phyloP scores from a whole-genome alignment of 1,284 basidiomycete genomes.

The Coniferiporia sulphurascens region DNA sequence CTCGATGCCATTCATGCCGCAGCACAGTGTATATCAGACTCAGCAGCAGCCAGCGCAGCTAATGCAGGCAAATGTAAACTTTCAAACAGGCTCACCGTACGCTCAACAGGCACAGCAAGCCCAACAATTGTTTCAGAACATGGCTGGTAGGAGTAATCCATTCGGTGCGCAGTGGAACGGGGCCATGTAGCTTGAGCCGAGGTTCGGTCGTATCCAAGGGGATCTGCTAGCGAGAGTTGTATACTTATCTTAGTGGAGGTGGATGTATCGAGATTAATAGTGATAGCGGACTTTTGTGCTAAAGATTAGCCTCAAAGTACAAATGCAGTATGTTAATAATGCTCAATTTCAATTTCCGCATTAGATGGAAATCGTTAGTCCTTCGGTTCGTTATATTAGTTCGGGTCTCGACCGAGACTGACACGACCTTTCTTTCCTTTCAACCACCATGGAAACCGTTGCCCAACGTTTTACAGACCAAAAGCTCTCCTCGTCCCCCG shows the following conservation, averaged over 20 bases:
- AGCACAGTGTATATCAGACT: not conserved
- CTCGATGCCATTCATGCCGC: not conserved
- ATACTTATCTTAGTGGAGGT: too few species aligned
- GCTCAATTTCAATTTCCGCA: not conserved
- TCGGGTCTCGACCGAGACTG: not conserved
- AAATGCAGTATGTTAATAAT: not conserved
- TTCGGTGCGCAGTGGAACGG: not conserved
- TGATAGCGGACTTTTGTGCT: too few species aligned
- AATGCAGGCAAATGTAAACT: not conserved
- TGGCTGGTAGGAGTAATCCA: conserved; percentile 11
- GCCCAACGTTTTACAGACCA: conserved; percentile 15
- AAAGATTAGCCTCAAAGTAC: too few species aligned
- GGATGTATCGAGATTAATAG: too few species aligned
- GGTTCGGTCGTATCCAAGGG: not conserved
- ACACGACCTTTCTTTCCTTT: not conserved
- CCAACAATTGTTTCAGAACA: conserved; percentile 16
- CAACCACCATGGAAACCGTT: conserved; percentile 10
- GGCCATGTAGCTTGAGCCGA: not conserved
- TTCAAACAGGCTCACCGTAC: not conserved
- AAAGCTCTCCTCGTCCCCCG: conserved; percentile 28
- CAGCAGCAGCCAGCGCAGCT: not conserved
- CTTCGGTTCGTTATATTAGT: not conserved
- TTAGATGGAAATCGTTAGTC: not conserved
- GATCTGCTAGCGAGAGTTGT: too few species aligned
- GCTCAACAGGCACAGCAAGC: conserved; percentile 15